Base-by-base conservation (phyloP, 2,329 filamentous ascomycete genomes). In the Neocucurbitaria cava region DNA sequence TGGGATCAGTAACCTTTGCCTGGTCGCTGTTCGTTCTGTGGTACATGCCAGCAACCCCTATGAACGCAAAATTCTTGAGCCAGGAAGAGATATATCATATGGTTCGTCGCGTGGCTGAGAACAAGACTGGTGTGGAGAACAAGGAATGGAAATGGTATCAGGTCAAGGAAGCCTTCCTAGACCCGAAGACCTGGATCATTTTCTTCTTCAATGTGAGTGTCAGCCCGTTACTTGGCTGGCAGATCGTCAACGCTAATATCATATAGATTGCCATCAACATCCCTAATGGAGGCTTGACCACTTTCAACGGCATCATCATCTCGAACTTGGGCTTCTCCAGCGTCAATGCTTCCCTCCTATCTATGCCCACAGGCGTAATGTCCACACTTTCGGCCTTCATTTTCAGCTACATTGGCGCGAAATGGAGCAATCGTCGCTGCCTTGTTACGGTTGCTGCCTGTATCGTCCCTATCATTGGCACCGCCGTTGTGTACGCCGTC, bases 1-100 rank as follows among this genome's bases (percentile, higher is more conserved):
- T 76, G 39, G 73, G 75, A n/a, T 33, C 47, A 21, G 44, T 70
- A n/a, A 74, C 70, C 17, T 51, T 63, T 64, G 3, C 38, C 44
- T 30, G 74, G 74, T 3, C 54, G 76, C 8, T 31, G 5, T 31
- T 75, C 88, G 69, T 78, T 81, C 36, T 40, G 48, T 68, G 84
- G 24, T 73, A 85, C 46, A 77, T 87, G 2, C 85, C 85, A 2
- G 83, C 85, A 40, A 50, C 36, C 23, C 59, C 59, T 3, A 57
- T 62, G 42, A 50, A 52, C 21, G 46, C 57, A 1, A 52, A 45
- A 9, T 40, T 40, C 13, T 48, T 65, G 6, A 52, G 40, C 28
- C 17, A 24, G 13, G 24, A 38, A 7, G 46, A 59, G 28, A 51
- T 50, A 26, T 41, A 51, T 13, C 30, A 48, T 7, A 73, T 74